phyloP scores from a whole-genome alignment of 2,329 filamentous ascomycete genomes.

The Calonectria multiphialidica region DNA sequence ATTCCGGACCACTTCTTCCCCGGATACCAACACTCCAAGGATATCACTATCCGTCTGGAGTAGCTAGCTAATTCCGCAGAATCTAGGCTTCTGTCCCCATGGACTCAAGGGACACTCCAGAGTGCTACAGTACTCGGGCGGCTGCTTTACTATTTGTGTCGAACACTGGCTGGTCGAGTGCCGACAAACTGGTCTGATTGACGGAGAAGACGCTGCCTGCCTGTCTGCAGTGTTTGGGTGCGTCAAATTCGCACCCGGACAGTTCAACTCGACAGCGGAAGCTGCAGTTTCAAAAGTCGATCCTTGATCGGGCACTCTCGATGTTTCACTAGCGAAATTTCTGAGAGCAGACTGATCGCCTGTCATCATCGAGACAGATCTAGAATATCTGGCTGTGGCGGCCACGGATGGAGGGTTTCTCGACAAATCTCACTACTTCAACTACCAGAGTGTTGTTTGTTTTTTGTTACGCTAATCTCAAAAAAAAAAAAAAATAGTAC shows the following conservation, averaged over 20 bases:
- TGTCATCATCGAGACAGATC: background rate
- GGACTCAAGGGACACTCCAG: background rate
- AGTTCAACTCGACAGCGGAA: background rate
- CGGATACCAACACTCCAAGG: background rate
- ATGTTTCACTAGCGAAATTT: too few relatives aligned
- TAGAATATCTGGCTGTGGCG: background rate
- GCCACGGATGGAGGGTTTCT: background rate
- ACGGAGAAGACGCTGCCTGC: background rate
- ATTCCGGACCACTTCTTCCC: background rate
- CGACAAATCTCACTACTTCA: background rate
- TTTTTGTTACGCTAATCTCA: background rate
- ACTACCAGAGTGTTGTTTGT: background rate
- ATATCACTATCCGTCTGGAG: background rate
- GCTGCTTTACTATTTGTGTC: background rate
- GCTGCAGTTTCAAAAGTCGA: background rate
- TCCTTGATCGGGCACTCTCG: background rate
- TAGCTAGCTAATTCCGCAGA: background rate
- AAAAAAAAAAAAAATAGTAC: background rate
- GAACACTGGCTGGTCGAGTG: background rate
- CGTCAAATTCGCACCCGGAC: background rate
- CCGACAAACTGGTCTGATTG: background rate
- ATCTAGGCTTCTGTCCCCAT: background rate
- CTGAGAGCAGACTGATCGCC: too few relatives aligned
- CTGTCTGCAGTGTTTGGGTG: background rate
- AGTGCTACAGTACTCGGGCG: too few relatives aligned